Evolutionary conservation across 108 stramenopile genomes (phyloP), one percentile per base, ranked within the genome.

Genomic region (Nitzschia palea): DNA sequence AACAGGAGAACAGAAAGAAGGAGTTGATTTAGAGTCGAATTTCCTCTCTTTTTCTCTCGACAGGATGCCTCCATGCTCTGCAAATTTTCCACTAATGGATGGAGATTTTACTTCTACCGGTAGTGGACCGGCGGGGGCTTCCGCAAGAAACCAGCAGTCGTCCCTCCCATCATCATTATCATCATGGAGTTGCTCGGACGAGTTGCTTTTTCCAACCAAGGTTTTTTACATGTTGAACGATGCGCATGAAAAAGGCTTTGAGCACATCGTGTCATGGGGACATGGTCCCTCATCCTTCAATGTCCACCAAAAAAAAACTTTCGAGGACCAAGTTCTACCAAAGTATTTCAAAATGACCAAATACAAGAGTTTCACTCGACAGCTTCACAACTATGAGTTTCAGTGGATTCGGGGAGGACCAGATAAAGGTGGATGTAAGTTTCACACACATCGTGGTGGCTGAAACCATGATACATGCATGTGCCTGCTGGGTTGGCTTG

Each of bases 391-490:
- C 27, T 62, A 62, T 30, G 86, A 79, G 15, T 90, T 87, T 54
- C 20, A 42, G 17, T 70, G 84, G 33, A 55, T 90, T 33, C 47
- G 76, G 73, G 4, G 44, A 52, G n/a, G 86, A 83, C n/a, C 58
- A 4, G 85, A 84, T 55, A 73, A 81, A 44, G 86, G 86, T 20
- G 77, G 70, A 44, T 90, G 47, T 48, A 48, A 48, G 47, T 48
- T 20, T 20, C 18, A 48, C n/a, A n/a, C n/a, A n/a, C n/a, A n/a
- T n/a, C n/a, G n/a, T n/a, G n/a, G n/a, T n/a, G n/a, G n/a, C n/a
- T n/a, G n/a, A n/a, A n/a, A n/a, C n/a, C n/a, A n/a, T n/a, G n/a
- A n/a, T n/a, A n/a, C n/a, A n/a, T n/a, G n/a, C n/a, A n/a, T n/a
- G n/a, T n/a, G n/a, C 15, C 37, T 40, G 14, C 37, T 8, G 37